Evolutionary conservation across 257 asterid species (phyloP).

Genomic region (Voacanga thouarsii): DNA sequence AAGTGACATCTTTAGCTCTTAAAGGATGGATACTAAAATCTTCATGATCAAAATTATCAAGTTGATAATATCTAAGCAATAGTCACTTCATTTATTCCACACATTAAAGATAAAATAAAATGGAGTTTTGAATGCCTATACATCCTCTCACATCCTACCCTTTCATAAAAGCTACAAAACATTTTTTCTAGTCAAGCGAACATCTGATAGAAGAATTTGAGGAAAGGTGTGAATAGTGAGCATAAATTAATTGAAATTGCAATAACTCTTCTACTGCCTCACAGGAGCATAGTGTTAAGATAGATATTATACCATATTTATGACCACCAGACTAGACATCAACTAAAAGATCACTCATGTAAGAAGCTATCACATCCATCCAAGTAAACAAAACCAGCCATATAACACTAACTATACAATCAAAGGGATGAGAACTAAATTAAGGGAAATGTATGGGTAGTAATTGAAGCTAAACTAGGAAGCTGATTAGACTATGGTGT

Average conservation of each 20-base stretch:
- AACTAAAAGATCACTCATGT: background rate
- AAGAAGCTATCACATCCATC: background rate
- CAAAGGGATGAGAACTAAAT: no score
- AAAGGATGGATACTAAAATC: no score
- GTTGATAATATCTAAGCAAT: background rate
- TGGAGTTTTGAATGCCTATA: background rate
- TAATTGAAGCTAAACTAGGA: no score
- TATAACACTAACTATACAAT: no score
- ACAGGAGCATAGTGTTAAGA: no score
- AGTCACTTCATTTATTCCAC: background rate
- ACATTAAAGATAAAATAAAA: background rate
- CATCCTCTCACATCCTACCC: background rate
- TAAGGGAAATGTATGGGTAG: no score
- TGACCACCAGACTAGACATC: no score
- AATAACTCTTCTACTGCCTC: no score
- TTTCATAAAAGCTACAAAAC: background rate
- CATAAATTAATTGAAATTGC: background rate
- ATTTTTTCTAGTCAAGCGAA: background rate
- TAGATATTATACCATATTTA: no score
- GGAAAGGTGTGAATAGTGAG: background rate
- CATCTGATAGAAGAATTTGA: background rate
- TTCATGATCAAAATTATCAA: background rate
- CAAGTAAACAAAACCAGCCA: background rate
- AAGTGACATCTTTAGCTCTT: no score
- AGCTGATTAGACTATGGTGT: no score